Percentiles rank a stretch among this genome's conserved stretches.
Evolutionary conservation across 1,284 basidiomycete species (phyloP).

Genomic region (Cutaneotrichosporon arboriforme): DNA sequence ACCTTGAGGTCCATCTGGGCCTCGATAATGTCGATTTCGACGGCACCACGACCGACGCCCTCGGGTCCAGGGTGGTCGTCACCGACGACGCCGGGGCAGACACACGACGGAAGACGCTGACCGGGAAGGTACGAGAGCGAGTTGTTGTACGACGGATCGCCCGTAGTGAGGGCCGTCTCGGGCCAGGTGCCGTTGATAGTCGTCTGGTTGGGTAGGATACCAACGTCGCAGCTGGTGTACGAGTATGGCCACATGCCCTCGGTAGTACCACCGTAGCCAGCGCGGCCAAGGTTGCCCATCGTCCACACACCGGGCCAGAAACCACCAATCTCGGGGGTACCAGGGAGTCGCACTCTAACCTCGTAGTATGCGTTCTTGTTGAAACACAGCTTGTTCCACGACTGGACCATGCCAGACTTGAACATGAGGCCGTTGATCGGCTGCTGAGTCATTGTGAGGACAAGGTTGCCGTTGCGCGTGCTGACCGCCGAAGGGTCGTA

Average conservation of each 20-base stretch:
- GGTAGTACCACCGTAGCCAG: slow-evolving; percentile 58
- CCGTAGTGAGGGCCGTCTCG: slow-evolving; percentile 39
- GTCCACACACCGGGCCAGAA: slow-evolving; percentile 54
- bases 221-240: slow-evolving; percentile 42
- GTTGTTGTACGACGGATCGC: slow-evolving; percentile 25
- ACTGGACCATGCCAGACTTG: slow-evolving; percentile 54
- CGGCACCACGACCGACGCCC: slow-evolving; percentile 55
- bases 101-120: slow-evolving; percentile 54
- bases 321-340: slow-evolving; percentile 41
- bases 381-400: slow-evolving; percentile 52
- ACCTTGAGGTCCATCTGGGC: slow-evolving; percentile 48
- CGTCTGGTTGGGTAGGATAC: slow-evolving; percentile 26
- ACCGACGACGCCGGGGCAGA: slow-evolving; percentile 48
- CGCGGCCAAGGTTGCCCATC: slow-evolving; percentile 50
- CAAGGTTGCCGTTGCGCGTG: slow-evolving; percentile 72
- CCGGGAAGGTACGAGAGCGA: slow-evolving; percentile 48
- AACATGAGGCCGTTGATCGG: slow-evolving; percentile 69
- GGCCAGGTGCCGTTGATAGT: slow-evolving; percentile 48
- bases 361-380: slow-evolving; percentile 45
- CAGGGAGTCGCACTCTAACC: slow-evolving; percentile 40
- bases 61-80: slow-evolving; percentile 57
- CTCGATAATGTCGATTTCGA: slow-evolving; percentile 66
- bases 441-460: slow-evolving; percentile 68
- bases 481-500: slow-evolving; percentile 73
- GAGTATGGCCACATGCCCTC: slow-evolving; percentile 64